Evolutionary conservation across 1,139 yeast genomes (phyloP), one percentile per base, ranked within the genome.

Genomic region (Geotrichum australiense): DNA sequence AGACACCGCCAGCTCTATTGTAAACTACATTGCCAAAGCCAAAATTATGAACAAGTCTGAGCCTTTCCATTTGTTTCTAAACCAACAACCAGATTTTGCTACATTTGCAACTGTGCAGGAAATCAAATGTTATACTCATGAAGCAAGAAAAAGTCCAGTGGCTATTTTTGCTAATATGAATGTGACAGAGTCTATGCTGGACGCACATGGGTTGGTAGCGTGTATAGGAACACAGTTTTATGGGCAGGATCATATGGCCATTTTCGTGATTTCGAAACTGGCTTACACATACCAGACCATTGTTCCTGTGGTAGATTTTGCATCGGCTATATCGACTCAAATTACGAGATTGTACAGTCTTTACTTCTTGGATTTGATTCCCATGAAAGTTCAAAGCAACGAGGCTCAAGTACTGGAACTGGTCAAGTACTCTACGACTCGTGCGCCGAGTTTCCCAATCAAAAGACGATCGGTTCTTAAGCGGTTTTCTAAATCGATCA

Each of bases 51-150:
- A 78, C 56, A 89, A 89, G 55, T 72, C 78, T 2, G 82, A 86
- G 42, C 89, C 96, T 3, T 86, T 89, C 62, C 96, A 89, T 64
- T 64, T 89, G 28, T 87, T 89, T 66, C 77, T 73, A 51, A 61
- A 43, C 32, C 51, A 49, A 5, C 51, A 55, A 10, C 3, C 16
- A 20, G 68, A 68, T n/a, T 58, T 77, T 22, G 66, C 71, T 4
- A 56, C 81, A 1, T 87, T 77, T 58, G 78, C 84, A 12, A 80
- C 94, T 0, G 96, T 95, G 1, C 96, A 87, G 55, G 93, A 81
- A 50, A 53, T 68, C 4, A 61, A 66, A 2, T 70, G 75, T 1
- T 89, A 85, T 54, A 60, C 61, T 11, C 62, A 62, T 6, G 96
- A 89, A 56, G 47, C 49, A 6, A 53, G 55, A 36, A 53, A 38